phyloP scores from a whole-genome alignment of 2,329 filamentous ascomycete genomes.

The Chrysoporthe cubensis region DNA sequence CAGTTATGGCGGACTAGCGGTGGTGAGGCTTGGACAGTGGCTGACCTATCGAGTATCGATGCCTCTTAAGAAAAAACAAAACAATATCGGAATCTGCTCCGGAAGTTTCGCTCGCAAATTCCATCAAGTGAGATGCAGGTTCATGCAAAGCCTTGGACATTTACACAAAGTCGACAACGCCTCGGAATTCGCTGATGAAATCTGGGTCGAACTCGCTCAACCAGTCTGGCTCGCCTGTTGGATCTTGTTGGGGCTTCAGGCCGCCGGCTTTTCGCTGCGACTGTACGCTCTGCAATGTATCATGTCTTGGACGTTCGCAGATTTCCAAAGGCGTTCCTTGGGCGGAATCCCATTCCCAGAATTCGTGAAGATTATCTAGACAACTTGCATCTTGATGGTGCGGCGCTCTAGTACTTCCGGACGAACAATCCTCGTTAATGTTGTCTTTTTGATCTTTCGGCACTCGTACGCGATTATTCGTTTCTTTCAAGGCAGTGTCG shows the following conservation, averaged over 20 bases:
- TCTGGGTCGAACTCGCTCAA: slow-evolving; percentile 21
- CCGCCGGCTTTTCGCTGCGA: not conserved
- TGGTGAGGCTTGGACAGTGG: too few relatives aligned
- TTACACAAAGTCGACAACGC: slow-evolving; percentile 26
- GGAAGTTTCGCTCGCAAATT: not conserved
- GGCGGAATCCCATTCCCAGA: too few relatives aligned
- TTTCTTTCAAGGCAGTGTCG: too few relatives aligned
- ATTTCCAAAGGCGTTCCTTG: not conserved
- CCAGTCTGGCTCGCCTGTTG: slow-evolving; percentile 14
- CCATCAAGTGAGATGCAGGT: not conserved
- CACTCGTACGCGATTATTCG: not conserved
- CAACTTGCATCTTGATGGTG: too few relatives aligned
- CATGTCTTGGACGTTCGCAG: too few relatives aligned
- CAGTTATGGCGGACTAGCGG: not conserved
- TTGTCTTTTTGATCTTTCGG: not conserved
- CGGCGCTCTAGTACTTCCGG: too few relatives aligned
- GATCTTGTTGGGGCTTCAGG: not conserved
- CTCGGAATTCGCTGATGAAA: slow-evolving; percentile 21
- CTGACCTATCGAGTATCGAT: not conserved
- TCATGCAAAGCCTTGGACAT: not conserved
- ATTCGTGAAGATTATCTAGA: too few relatives aligned
- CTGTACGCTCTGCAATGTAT: not conserved
- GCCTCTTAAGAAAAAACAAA: not conserved
- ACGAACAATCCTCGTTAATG: not conserved
- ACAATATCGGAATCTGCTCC: not conserved